Base-by-base conservation (phyloP, 495 filamentous ascomycete species). In the Geoglossum glabrum region DNA sequence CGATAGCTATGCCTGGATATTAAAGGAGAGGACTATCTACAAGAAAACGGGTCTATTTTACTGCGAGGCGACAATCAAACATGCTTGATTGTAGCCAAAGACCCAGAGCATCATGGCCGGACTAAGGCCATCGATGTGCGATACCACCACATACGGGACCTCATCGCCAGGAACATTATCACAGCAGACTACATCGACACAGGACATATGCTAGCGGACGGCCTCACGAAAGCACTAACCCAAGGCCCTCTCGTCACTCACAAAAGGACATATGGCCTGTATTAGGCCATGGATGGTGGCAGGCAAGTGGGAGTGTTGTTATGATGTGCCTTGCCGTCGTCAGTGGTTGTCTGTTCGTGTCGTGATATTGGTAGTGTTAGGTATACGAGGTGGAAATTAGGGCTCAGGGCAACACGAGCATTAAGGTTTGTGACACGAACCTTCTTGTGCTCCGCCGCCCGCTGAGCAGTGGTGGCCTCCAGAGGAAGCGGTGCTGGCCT, bases 31-130 rank as follows among this genome's bases (percentile, higher is more conserved):
- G 13, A 40, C 17, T 40, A 40, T 15, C 36, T 40, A 3, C 11
- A 7, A 15, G 15, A 51, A 13, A 59, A 13, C 21, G 13, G 15
- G 0, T 23, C 54, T 15, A 59, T 54, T 6, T 17, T 17, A 0
- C n/a, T 66, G 0, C 55, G 57, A 30, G 36, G 31, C 0, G 59
- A 64, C 30, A 65, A 64, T 33, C 56, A 58, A 27, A 36, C 57
- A 13, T 25, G 61, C 1, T 58, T 65, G 9, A 57, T 50, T 10
- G 19, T 66, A 3, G 36, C 58, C 0, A 33, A 60, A 8, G 64
- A 66, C 10, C 28, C 60, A 9, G 55, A 61, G 1, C 45, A 51
- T 21, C 62, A 66, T 38, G 54, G 55, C 8, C 38, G 45, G 1
- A 40, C 36, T 3, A 40, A 40, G 13, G 36, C 36, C 11, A 40